These are phyloP conservation scores for Xylaria sp. DNA, from an alignment of 2,329 filamentous ascomycete species.

Conservation along the genomic window DNA sequence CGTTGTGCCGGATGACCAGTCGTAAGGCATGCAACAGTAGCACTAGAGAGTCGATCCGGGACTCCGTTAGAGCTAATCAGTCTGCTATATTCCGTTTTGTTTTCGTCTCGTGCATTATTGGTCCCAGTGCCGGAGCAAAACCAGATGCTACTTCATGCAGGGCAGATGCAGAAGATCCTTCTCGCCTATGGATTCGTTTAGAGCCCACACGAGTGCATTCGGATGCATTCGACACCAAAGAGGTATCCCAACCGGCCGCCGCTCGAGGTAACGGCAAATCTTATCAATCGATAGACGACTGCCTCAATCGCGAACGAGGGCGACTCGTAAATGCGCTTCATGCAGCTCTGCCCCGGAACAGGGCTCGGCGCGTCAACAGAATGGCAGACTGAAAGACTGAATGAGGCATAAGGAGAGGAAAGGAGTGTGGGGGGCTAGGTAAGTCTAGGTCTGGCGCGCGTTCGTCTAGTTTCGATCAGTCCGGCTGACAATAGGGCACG, in stretches of 20 bases:
- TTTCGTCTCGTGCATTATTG: slow-evolving; percentile 22
- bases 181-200: slow-evolving; percentile 6
- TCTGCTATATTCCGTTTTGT: slow-evolving; percentile 29
- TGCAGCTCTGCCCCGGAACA: not conserved
- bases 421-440: slow-evolving; percentile 12
- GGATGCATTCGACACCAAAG: not conserved
- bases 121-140: slow-evolving; percentile 13
- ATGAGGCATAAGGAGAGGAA: not conserved
- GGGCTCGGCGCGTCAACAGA: slow-evolving; percentile 4
- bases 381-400: slow-evolving; percentile 5
- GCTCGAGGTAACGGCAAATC: not conserved
- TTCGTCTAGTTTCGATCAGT: not conserved
- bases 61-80: slow-evolving; percentile 9
- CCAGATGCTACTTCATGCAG: slow-evolving; percentile 22
- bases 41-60: slow-evolving; percentile 13
- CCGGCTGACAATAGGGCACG: slow-evolving; percentile 8
- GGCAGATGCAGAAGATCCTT: slow-evolving; percentile 19
- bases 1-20: slow-evolving; percentile 13
- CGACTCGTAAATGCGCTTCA: slow-evolving; percentile 20
- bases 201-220: not conserved
- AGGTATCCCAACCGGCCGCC: slow-evolving; percentile 8
- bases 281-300: not conserved
- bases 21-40: not conserved
- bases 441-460: slow-evolving; percentile 15
- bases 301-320: slow-evolving; percentile 1